Evolutionary conservation across 768 basidiomycete species (phyloP).

Genomic region (Sistotremastrum niveocremeum): DNA sequence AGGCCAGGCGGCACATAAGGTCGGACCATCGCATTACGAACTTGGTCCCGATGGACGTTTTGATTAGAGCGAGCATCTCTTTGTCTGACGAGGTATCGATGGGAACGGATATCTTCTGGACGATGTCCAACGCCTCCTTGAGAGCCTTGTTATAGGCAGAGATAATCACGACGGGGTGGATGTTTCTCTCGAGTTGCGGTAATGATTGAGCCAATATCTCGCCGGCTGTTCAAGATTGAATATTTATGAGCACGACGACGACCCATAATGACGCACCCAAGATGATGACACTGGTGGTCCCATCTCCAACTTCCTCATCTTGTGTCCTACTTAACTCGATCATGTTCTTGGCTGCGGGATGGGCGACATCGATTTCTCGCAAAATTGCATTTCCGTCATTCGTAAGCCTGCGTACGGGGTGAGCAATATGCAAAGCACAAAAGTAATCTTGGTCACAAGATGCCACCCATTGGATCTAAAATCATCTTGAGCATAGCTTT

Average conservation of each 20-base stretch:
- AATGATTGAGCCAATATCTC: conserved; percentile 95
- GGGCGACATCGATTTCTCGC: conserved; percentile 96
- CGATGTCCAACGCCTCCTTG: conserved; percentile 79
- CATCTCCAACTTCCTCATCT: conserved; percentile 98
- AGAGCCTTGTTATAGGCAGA: conserved; percentile 95
- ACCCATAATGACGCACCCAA: conserved; percentile 43
- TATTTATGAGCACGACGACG: background rate
- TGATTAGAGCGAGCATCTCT: conserved; percentile 94
- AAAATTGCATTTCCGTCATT: conserved; percentile 99
- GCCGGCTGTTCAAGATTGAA: conserved; percentile 46
- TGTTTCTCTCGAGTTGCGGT: conserved; percentile 86
- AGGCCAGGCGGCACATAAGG: conserved; percentile 91
- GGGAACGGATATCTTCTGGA: conserved; percentile 77
- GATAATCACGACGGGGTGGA: conserved; percentile 98
- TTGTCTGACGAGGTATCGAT: conserved; percentile 77
- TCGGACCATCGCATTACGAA: conserved; percentile 95
- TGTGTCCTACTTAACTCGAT: conserved; percentile 96
- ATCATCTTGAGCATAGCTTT: conserved; percentile 99
- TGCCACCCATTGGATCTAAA: conserved; percentile 97
- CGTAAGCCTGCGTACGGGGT: conserved; percentile 47
- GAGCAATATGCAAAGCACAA: conserved; percentile 8
- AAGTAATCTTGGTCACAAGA: conserved; percentile 39
- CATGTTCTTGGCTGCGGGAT: conserved; percentile 99
- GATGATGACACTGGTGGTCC: conserved; percentile 97
- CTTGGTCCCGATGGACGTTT: conserved; percentile 96